Percentiles rank a stretch among this genome's conserved stretches.
Conservation (phyloP, 306 rosid species). For the Malus orientalis region DNA sequence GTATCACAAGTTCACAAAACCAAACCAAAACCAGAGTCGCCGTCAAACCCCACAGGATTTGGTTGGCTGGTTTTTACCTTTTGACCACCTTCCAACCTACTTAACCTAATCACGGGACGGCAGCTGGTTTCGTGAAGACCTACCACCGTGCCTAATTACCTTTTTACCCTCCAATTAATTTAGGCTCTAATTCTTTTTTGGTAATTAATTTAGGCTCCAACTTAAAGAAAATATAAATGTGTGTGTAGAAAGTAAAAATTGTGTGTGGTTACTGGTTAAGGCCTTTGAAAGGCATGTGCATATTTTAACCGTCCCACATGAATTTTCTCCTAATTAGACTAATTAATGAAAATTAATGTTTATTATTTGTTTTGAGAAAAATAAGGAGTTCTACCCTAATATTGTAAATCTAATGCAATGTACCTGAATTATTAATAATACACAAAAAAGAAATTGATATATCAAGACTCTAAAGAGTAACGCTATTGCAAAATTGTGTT, state of each 20-base stretch:
- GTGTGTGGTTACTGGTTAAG: too few species aligned
- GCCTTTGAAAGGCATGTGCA: not conserved
- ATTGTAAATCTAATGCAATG: too few species aligned
- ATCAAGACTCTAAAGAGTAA: not conserved
- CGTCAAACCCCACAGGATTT: slow-evolving; percentile 7
- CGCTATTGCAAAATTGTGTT: not conserved
- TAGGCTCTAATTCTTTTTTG: not conserved
- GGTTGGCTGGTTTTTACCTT: not conserved
- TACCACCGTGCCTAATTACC: not conserved
- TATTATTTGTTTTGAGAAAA: too few species aligned
- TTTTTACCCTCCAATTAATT: not conserved
- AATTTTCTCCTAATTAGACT: too few species aligned
- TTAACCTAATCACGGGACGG: not conserved
- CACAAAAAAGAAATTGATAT: too few species aligned
- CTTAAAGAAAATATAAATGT: not conserved
- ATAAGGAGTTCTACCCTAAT: too few species aligned
- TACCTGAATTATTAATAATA: too few species aligned
- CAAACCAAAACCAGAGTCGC: not conserved
- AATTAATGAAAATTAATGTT: too few species aligned
- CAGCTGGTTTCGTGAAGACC: not conserved
- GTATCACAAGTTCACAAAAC: not conserved
- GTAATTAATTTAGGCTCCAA: not conserved
- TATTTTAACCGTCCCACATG: too few species aligned
- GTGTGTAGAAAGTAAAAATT: not conserved
- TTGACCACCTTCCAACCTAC: not conserved